Conservation (phyloP, 2,329 filamentous ascomycete genomes). For the Scedosporium dehoogii region DNA sequence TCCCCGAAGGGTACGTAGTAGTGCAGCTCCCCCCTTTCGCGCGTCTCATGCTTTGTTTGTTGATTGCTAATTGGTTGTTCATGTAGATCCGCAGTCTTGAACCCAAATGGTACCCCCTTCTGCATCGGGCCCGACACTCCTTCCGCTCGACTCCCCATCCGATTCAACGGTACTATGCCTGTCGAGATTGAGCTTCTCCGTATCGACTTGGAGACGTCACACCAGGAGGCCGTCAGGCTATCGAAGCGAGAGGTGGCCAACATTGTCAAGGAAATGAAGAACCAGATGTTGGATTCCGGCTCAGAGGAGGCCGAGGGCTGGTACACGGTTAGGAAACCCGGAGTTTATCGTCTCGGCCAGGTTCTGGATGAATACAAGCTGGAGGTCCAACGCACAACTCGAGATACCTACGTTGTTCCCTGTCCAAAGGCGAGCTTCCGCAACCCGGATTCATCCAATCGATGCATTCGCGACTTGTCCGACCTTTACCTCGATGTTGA, state of each 20-base stretch:
- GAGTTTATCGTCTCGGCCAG: constrained; percentile 74
- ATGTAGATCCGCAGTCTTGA: constrained; percentile 68
- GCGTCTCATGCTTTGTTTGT: neutral
- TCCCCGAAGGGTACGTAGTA: constrained; percentile 68
- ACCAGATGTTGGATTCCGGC: constrained; percentile 53
- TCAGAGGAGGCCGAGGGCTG: constrained; percentile 56
- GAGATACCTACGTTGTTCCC: constrained; percentile 73
- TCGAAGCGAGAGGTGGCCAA: constrained; percentile 63
- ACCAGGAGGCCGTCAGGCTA: constrained; percentile 72
- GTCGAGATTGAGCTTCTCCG: constrained; percentile 82
- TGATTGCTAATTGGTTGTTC: neutral
- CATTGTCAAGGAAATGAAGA: constrained; percentile 58
- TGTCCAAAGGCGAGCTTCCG: constrained; percentile 75
- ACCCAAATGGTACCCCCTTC: constrained; percentile 70
- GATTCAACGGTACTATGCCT: constrained; percentile 87
- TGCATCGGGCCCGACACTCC: constrained; percentile 61
- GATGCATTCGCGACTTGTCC: constrained; percentile 81
- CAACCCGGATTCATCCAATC: constrained; percentile 49
- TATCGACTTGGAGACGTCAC: constrained; percentile 70
- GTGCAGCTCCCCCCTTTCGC: neutral
- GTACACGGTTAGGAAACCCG: constrained; percentile 72
- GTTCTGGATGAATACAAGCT: constrained; percentile 91
- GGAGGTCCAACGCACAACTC: constrained; percentile 68
- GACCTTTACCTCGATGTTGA: constrained; percentile 73
- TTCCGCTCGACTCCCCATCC: constrained; percentile 64